Percentiles rank a stretch among this genome's conserved stretches.
phyloP scores from a whole-genome alignment of 495 filamentous ascomycete genomes.

The Aspergillus cavernicola region DNA sequence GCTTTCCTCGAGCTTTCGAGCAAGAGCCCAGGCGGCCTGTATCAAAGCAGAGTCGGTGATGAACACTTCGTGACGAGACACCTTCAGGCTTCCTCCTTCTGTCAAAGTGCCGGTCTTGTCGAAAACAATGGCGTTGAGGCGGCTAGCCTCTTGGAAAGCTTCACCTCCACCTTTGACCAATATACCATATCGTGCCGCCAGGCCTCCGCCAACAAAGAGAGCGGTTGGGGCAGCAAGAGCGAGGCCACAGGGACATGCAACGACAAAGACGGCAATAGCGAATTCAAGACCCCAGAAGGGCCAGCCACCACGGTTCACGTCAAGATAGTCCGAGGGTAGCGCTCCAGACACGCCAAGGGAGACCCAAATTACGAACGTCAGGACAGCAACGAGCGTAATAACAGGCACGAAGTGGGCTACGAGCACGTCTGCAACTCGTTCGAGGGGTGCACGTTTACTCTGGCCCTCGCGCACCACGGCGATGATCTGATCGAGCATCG shows the following conservation, averaged over 20 bases:
- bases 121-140: slow-evolving; percentile 82
- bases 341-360: slow-evolving; percentile 64
- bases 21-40: slow-evolving; percentile 46
- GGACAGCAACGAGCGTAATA: slow-evolving; percentile 74
- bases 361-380: slow-evolving; percentile 84
- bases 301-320: slow-evolving; percentile 69
- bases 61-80: slow-evolving; percentile 67
- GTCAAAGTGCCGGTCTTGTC: slow-evolving; percentile 97
- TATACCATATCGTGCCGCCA: slow-evolving; percentile 86
- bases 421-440: slow-evolving; percentile 76
- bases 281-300: slow-evolving; percentile 85
- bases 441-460: slow-evolving; percentile 79
- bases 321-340: slow-evolving; percentile 64
- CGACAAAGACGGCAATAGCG: slow-evolving; percentile 90
- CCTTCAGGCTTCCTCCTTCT: slow-evolving; percentile 71
- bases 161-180: slow-evolving; percentile 94
- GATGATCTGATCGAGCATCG: slow-evolving; percentile 92
- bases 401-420: slow-evolving; percentile 88
- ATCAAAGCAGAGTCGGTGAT: slow-evolving; percentile 34
- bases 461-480: slow-evolving; percentile 88
- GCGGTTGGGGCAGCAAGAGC: slow-evolving; percentile 91
- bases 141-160: slow-evolving; percentile 90
- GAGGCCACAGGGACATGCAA: slow-evolving; percentile 92
- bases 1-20: slow-evolving; percentile 70
- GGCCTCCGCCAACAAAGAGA: slow-evolving; percentile 83